Base-by-base conservation (phyloP, 176 grass and related monocot genomes). In the Panicum miliaceum region DNA sequence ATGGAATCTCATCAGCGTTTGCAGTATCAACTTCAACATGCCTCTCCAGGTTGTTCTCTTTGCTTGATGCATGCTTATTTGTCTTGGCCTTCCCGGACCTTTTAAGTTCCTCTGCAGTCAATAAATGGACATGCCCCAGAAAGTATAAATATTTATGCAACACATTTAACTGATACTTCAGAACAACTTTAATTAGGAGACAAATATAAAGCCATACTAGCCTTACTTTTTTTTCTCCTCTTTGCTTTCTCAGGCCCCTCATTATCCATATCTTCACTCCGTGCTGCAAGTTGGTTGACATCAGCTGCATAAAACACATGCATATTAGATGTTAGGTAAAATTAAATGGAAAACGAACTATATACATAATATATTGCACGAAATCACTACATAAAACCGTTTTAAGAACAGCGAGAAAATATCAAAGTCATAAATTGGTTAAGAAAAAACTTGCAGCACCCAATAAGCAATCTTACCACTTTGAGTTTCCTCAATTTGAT, bases 71-170 rank as follows among this genome's bases (percentile, higher is more conserved):
- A 81, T 71, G 79, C 53, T 77, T 48, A 89, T 88, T 56, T 35
- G 56, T 84, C 67, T 86, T 85, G 18, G 48, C 67, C 68, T 93
- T 80, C 53, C 53, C 47, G 75, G 77, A 77, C 66, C 89, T 93
- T 77, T 91, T 99, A 52, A 82, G 71, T 83, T 94, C 89, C 83
- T 89, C 96, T 96, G 88, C 46, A 41, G 63, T 23, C 25, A 85
- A 76, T 57, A 22, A 62, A 89, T 51, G 12, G 5, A 66, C 57
- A 67, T 16, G 51, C 42, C 64, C 67, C 75, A 78, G 35, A 36
- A 76, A 78, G 23, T 26, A 61, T 56, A 52, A 77, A 64, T 22
- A 75, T 79, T 51, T 60, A 18, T 56, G 13, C 22, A 42, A 64
- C 53, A 75, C 25, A 35, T 50, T 50, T 48, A 50, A 53, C 60